Percentiles rank a stretch among this genome's conserved stretches.
phyloP scores from a whole-genome alignment of 257 asterid species.

The Capsicum pubescens region DNA sequence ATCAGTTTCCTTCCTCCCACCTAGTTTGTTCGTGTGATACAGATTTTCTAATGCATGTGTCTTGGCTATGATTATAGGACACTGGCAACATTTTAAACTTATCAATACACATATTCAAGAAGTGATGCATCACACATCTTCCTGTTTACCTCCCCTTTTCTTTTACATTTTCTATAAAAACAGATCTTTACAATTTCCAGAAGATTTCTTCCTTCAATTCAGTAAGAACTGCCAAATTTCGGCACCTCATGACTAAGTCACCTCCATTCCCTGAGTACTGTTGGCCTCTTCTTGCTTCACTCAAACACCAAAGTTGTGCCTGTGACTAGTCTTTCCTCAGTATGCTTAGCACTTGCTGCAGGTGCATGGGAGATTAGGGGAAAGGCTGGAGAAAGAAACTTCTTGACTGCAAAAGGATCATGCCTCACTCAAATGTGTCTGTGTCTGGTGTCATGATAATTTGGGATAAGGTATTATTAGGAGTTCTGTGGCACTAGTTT shows the following conservation, averaged over 20 bases:
- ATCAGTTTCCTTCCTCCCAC: background rate
- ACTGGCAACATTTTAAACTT: too few relatives aligned
- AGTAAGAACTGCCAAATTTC: background rate
- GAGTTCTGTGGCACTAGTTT: background rate
- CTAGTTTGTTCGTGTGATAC: background rate
- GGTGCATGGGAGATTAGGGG: constrained; percentile 11
- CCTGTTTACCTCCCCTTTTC: background rate
- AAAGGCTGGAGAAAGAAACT: background rate
- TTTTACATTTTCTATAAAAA: background rate
- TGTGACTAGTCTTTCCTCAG: background rate
- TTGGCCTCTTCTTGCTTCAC: constrained; percentile 14
- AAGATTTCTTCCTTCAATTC: background rate
- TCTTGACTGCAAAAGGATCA: constrained; percentile 9
- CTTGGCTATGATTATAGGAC: too few relatives aligned
- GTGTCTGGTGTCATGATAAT: background rate
- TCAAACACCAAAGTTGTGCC: background rate
- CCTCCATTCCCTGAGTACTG: background rate
- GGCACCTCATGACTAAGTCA: background rate
- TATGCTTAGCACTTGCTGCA: background rate
- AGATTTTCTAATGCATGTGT: background rate
- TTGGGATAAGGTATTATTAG: background rate
- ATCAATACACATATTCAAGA: too few relatives aligned
- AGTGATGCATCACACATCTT: too few relatives aligned
- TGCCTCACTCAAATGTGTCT: background rate
- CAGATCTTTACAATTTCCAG: background rate